Conservation (phyloP, 73 alveolate species). For the Paramecium sexaurelia region DNA sequence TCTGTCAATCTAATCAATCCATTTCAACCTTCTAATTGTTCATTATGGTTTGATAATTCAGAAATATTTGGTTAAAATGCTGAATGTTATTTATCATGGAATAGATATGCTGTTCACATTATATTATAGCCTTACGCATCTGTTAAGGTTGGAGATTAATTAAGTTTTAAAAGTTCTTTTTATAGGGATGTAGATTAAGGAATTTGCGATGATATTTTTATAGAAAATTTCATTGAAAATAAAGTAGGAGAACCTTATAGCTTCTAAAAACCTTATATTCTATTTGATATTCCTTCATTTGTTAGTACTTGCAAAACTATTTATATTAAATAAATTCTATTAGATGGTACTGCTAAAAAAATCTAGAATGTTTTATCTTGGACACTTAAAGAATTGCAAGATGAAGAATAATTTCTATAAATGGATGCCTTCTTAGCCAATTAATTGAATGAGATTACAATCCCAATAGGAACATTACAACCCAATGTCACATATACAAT, state of each 20-base stretch:
- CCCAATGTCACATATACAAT: neutral
- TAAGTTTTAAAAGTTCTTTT: neutral
- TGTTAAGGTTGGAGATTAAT: neutral
- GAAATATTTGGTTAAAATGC: neutral
- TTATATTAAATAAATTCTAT: neutral
- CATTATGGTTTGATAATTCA: neutral
- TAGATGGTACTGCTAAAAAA: neutral
- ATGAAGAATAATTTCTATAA: neutral
- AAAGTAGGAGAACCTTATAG: neutral
- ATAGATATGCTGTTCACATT: neutral
- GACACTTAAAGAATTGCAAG: neutral
- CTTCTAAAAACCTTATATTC: neutral
- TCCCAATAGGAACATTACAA: neutral
- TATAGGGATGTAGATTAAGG: neutral
- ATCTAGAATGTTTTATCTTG: neutral
- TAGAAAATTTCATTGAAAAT: neutral
- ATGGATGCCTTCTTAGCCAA: neutral
- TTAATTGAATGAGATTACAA: neutral
- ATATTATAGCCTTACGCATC: neutral
- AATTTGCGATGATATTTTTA: neutral
- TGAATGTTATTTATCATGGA: neutral
- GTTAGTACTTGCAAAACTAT: neutral
- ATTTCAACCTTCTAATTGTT: slow-evolving; percentile 3
- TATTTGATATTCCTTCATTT: neutral
- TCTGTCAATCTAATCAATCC: neutral